Evolutionary conservation across 2,329 filamentous ascomycete species (phyloP).

Genomic region (Polychaeton citri): DNA sequence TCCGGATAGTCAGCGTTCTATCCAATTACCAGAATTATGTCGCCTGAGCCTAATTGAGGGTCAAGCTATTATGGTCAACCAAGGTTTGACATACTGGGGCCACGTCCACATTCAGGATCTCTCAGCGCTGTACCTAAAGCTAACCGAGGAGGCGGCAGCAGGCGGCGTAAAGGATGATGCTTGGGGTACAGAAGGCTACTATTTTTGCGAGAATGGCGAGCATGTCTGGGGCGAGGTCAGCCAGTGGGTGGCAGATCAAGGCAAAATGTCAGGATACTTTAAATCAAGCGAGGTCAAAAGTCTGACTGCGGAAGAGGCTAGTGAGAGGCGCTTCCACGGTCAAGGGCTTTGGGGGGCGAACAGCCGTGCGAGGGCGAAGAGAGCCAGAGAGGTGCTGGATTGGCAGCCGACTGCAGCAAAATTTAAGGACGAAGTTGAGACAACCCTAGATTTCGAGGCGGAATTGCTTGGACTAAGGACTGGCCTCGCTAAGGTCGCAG

Average conservation of each 20-base stretch:
- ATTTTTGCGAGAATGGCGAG: slow-evolving; percentile 50
- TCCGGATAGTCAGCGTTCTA: slow-evolving; percentile 38
- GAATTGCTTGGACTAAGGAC: slow-evolving; percentile 20
- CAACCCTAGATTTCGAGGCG: too few species aligned
- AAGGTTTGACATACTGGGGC: slow-evolving; percentile 39
- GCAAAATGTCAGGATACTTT: slow-evolving; percentile 42
- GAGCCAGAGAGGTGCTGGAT: slow-evolving; percentile 42
- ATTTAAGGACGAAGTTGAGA: slow-evolving; percentile 35
- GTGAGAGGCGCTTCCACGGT: slow-evolving; percentile 31
- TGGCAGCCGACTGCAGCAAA: slow-evolving; percentile 47
- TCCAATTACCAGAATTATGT: slow-evolving; percentile 44
- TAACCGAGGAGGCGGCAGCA: slow-evolving; percentile 42
- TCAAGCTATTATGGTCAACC: slow-evolving; percentile 41
- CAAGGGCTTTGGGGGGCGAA: slow-evolving; percentile 46
- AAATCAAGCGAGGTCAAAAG: slow-evolving; percentile 22
- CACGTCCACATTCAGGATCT: slow-evolving; percentile 51
- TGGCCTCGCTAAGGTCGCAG: slow-evolving; percentile 20
- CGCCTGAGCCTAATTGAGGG: slow-evolving; percentile 36
- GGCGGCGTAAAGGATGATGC: slow-evolving; percentile 19
- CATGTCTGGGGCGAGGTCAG: slow-evolving; percentile 48
- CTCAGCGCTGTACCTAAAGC: slow-evolving; percentile 38
- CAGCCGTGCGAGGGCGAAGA: slow-evolving; percentile 39
- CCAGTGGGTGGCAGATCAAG: slow-evolving; percentile 42
- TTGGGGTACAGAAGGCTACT: slow-evolving; percentile 47
- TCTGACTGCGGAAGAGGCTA: slow-evolving; percentile 30